Conservation (phyloP, 2,329 filamentous ascomycete species). For the Epichloe festucae region DNA sequence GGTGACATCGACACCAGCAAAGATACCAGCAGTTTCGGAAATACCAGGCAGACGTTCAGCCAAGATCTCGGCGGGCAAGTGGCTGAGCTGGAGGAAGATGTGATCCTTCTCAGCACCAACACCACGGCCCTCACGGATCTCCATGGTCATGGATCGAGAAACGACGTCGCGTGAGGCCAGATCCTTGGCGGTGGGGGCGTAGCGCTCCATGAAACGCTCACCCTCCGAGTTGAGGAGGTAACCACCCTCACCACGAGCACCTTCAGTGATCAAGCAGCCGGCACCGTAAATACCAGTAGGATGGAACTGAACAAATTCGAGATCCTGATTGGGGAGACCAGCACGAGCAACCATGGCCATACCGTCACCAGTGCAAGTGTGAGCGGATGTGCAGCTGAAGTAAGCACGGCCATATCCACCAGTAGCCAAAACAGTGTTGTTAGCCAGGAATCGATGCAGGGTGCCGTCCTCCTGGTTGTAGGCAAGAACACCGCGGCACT, state of each 20-base stretch:
- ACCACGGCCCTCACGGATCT: slow-evolving; percentile 95
- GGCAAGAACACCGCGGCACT: slow-evolving; percentile 90
- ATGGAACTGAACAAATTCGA: slow-evolving; percentile 99
- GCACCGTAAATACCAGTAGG: slow-evolving; percentile 98
- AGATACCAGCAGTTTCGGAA: slow-evolving; percentile 95
- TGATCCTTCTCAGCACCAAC: slow-evolving; percentile 96
- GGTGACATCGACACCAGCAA: slow-evolving; percentile 89
- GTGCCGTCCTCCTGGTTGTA: slow-evolving; percentile 99
- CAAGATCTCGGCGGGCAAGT: slow-evolving; percentile 81
- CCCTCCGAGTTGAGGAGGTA: slow-evolving; percentile 96
- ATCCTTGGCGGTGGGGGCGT: slow-evolving; percentile 96
- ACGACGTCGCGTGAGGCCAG: slow-evolving; percentile 92
- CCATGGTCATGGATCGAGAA: slow-evolving; percentile 94
- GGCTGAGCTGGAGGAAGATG: slow-evolving; percentile 95
- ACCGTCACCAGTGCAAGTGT: slow-evolving; percentile 97
- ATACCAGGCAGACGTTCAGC: slow-evolving; percentile 97
- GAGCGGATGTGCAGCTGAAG: slow-evolving; percentile 95
- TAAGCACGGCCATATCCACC: slow-evolving; percentile 96
- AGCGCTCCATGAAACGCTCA: slow-evolving; percentile 98
- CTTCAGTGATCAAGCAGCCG: slow-evolving; percentile 94
- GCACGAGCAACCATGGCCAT: slow-evolving; percentile 99
- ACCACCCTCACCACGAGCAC: slow-evolving; percentile 93
- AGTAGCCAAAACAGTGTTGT: slow-evolving; percentile 93
- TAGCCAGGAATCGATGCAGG: slow-evolving; percentile 88
- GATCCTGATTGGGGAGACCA: slow-evolving; percentile 91